Evolutionary conservation across 163 green algal genomes (phyloP), one percentile per base, ranked within the genome.

Genomic region (Scenedesmus sp.): DNA sequence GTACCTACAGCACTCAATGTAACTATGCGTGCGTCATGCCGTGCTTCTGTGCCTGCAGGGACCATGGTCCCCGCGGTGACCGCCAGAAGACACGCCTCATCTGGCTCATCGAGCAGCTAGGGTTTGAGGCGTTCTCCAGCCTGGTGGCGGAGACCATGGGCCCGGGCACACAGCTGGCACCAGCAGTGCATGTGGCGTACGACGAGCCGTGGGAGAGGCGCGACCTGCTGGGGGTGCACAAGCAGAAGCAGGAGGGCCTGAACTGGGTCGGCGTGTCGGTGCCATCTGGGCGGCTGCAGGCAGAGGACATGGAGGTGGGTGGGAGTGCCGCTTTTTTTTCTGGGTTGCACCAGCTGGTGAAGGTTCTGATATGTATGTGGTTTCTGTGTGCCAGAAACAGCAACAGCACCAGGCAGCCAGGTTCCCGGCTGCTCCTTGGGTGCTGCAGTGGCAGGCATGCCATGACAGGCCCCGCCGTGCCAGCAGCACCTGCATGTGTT

Each of bases 11-110:
- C n/a, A n/a, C n/a, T n/a, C n/a, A n/a, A n/a, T n/a, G n/a, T n/a
- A n/a, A n/a, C n/a, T n/a, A n/a, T n/a, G n/a, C 35, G 2, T 35
- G 24, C 6, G 46, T 53, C 6, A 53, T 53, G 46, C 46, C 46
- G 46, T 53, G 46, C 46, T 10, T 53, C 46, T 53, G 46, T 53
- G 46, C 40, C 73, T 90, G 79, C 93, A 97, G 97, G 88, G 97
- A 99, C 92, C 86, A 97, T 85, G 97, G 97, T 30, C 92, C 92
- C 0, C 94, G 97, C 37, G 93, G 86, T 1, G 95, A 99, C 94
- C 95, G 98, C n/a, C 96, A 99, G 92, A 98, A 99, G 94, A 95
- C 96, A 0, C 95, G 98, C 5, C 95, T 99, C 84, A 99, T 99
- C 95, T 99, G 96, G 95, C 93, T 99, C 89, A 96, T 99, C 37